A percentile compares a stretch with the other conserved stretches of the same genome.
These are phyloP conservation scores for Phaeosphaeria sp. DNA, from an alignment of 2,329 filamentous ascomycete species.

Conservation along the genomic window DNA sequence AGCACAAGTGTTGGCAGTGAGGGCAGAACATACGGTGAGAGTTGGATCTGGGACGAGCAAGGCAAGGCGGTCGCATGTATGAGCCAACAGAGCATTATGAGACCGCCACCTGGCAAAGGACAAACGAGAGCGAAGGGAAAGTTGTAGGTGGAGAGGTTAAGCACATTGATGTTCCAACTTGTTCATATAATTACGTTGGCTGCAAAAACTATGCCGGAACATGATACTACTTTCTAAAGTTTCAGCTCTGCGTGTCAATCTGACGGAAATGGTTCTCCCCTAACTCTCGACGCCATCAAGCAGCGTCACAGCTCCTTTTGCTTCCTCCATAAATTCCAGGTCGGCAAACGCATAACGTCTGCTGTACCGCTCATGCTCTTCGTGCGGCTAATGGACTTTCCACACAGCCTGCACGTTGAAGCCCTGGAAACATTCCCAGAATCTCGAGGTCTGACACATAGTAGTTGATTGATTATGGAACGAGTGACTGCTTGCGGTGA, in stretches of 20 bases:
- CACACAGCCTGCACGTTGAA: slow-evolving; percentile 56
- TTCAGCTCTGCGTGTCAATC: not conserved
- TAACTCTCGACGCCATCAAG: slow-evolving; percentile 21
- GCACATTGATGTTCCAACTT: not conserved
- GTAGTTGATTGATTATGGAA: slow-evolving; percentile 50
- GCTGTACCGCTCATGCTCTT: slow-evolving; percentile 13
- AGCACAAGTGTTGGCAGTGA: slow-evolving; percentile 46
- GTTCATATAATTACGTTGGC: not conserved
- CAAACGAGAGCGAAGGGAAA: slow-evolving; percentile 14
- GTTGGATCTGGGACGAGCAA: slow-evolving; percentile 53
- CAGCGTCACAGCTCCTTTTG: slow-evolving; percentile 21
- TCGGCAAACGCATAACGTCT: slow-evolving; percentile 42
- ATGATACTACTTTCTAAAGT: too few species aligned
- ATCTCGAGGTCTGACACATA: slow-evolving; percentile 52
- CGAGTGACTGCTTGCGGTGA: not conserved
- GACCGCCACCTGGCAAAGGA: slow-evolving; percentile 19
- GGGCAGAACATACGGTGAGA: slow-evolving; percentile 56
- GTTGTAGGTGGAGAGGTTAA: slow-evolving; percentile 7
- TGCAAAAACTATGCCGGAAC: too few species aligned
- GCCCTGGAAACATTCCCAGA: slow-evolving; percentile 54
- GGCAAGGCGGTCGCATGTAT: slow-evolving; percentile 56
- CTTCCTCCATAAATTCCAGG: slow-evolving; percentile 28
- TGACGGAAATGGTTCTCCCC: not conserved
- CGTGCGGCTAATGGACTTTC: slow-evolving; percentile 47
- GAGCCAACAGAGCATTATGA: slow-evolving; percentile 55